Evolutionary conservation across 2,329 filamentous ascomycete genomes (phyloP), one percentile per base, ranked within the genome.

Genomic region (Epicoccum sorghinum): DNA sequence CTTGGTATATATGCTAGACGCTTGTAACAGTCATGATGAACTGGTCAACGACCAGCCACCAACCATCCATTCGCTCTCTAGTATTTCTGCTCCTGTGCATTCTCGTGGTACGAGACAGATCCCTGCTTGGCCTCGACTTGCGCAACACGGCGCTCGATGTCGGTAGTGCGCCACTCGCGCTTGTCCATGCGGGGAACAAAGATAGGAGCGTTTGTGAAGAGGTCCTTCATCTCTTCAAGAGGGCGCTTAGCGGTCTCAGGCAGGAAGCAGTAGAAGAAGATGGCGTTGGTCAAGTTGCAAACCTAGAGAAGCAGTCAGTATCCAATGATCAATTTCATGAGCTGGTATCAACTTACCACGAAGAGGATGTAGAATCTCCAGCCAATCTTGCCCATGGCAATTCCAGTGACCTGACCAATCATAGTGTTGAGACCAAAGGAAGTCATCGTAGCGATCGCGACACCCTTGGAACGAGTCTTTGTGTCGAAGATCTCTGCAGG

Each of bases 401-500:
- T 83, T 3, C 83, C 83, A 0, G 87, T 90, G 8, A 87, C 82
- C 69, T 89, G 85, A 1, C 86, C 87, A 51, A 90, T 90, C 83
- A 90, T 85, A 27, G 88, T 90, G 75, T 90, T 90, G 78, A 89
- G 91, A 2, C 88, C 88, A 71, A 89, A 91, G 9, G 82, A 86
- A 0, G 78, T 80, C 88, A 91, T 90, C 4, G 86, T 89, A 0
- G 88, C 88, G 58, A 91, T 85, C 1, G 86, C 87, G 1, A 92
- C 89, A 63, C 88, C 89, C 77, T 90, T 90, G 47, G 85, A 81
- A 35, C 89, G 83, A 0, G 89, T 92, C 57, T 86, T 84, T 2
- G 87, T 92, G 73, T 92, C 89, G 75, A 92, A 92, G 36, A 91
- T 88, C 69, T 91, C 88, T 44, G 88, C 86, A 0, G 84, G 84